Percentiles rank a stretch among this genome's conserved stretches.
These are phyloP conservation scores for Coemansia umbellata DNA, from an alignment of 192 early-diverging fungal genomes.

Conservation along the genomic window DNA sequence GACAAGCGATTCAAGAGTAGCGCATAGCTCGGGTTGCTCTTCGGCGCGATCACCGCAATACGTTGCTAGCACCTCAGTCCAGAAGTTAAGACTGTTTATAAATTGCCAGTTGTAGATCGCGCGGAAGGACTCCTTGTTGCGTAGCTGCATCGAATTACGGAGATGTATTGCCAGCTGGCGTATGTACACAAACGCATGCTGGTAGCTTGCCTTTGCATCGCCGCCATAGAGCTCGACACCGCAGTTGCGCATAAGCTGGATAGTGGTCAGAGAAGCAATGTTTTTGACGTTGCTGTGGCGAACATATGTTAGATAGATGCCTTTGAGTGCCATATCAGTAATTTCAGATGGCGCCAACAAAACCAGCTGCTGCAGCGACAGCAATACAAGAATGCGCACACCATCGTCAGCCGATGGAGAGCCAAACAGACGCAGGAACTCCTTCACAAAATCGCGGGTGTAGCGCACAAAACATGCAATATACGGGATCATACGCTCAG, in stretches of 20 bases:
- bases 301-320: conserved; percentile 79
- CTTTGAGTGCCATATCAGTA: conserved; percentile 72
- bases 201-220: conserved; percentile 78
- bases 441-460: conserved; percentile 73
- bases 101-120: conserved; percentile 98
- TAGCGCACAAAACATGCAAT: conserved; percentile 78
- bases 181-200: conserved; percentile 89
- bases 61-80: conserved; percentile 77
- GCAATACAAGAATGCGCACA: conserved; percentile 77
- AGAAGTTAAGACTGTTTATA: conserved; percentile 86
- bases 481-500: conserved; percentile 69
- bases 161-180: conserved; percentile 91
- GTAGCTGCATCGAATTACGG: conserved; percentile 79
- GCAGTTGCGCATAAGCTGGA: conserved; percentile 91
- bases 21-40: conserved; percentile 45
- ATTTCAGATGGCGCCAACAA: conserved; percentile 51
- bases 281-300: conserved; percentile 72
- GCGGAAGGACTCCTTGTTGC: conserved; percentile 84
- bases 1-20: conserved; percentile 65
- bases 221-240: conserved; percentile 84
- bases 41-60: conserved; percentile 60
- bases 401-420: conserved; percentile 58
- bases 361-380: conserved; percentile 75
- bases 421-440: conserved; percentile 53
- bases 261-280: conserved; percentile 71